Evolutionary conservation across 108 stramenopile genomes (phyloP), one percentile per base, ranked within the genome.

Genomic region (Cyclostephanos tholiformis): DNA sequence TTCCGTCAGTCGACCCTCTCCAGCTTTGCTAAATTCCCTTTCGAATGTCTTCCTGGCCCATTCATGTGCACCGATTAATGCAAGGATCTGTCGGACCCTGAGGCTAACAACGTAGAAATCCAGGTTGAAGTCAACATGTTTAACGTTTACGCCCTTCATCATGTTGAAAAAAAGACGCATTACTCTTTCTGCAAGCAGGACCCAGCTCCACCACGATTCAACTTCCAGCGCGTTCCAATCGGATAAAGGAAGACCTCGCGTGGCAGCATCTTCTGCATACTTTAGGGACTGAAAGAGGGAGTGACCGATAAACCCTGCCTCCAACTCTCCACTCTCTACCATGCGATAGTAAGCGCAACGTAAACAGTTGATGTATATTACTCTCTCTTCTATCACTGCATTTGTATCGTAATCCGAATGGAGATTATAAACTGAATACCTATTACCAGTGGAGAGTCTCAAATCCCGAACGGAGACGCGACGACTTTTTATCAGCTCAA

Each of bases 31-130:
- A 30, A 84, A 86, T 56, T 87, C 79, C 35, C 68, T 17, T 43
- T 75, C 67, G 63, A 94, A 88, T 1, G 61, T 51, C 22, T 82
- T 58, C 61, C 65, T 52, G 19, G 84, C 84, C n/a, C 22, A 26
- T 35, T 71, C 59, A 38, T 83, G 82, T 14, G 78, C 78, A 39
- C 63, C 17, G 14, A 64, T 76, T 48, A 79, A 83, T 13, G 78
- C 67, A 22, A 80, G 46, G 1, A 50, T 63, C 69, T 71, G 43
- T 43, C 71, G 74, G 44, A 84, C 74, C 11, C 53, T 52, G 22
- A 74, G 48, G 79, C 85, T 84, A 11, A 85, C 86, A 25, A 87
- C 29, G 46, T 83, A 79, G 16, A 67, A 35, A 17, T 71, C 68
- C 16, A 41, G 50, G 23, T 61, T 63, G 65, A 25, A 79, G 60